A percentile compares a stretch with the other conserved stretches of the same genome.
phyloP scores from a whole-genome alignment of 805 yeast species.

The Brettanomyces custersianus region DNA sequence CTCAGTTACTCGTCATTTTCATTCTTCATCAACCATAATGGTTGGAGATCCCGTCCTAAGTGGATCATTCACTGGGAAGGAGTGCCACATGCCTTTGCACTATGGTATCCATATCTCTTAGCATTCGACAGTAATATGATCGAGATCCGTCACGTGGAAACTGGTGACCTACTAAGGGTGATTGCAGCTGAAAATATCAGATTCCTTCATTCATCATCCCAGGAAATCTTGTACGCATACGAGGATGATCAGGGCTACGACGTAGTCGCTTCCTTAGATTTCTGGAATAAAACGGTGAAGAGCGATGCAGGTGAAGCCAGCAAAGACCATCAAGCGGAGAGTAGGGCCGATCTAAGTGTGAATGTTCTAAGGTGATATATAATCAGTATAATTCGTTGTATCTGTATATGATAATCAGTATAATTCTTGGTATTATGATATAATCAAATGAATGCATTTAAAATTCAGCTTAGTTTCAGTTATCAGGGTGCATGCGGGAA shows the following conservation, averaged over 20 bases:
- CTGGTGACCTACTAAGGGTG: slow-evolving; percentile 79
- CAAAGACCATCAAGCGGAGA: no score
- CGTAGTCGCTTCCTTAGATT: slow-evolving; percentile 85
- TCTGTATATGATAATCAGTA: no score
- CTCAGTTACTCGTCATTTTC: slow-evolving; percentile 89
- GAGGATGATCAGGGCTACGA: slow-evolving; percentile 88
- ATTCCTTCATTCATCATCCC: slow-evolving; percentile 80
- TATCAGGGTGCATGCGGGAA: no score
- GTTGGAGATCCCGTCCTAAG: slow-evolving; percentile 91
- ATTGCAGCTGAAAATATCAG: slow-evolving; percentile 88
- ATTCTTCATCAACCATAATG: slow-evolving; percentile 87
- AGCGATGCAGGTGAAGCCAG: slow-evolving; percentile 8
- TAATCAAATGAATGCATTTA: no score
- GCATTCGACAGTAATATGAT: slow-evolving; percentile 88
- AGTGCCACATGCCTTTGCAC: slow-evolving; percentile 81
- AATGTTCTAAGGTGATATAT: no score
- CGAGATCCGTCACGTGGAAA: slow-evolving; percentile 86
- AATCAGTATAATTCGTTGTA: no score
- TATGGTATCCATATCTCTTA: slow-evolving; percentile 87
- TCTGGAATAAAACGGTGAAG: slow-evolving; percentile 50
- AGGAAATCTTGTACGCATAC: slow-evolving; percentile 87
- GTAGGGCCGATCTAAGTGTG: no score
- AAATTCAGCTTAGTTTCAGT: no score
- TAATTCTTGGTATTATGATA: no score
- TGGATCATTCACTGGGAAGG: slow-evolving; percentile 98